Evolutionary conservation across 441 rosid species (phyloP), one percentile per base, ranked within the genome.

Genomic region (Populus hybrid): DNA sequence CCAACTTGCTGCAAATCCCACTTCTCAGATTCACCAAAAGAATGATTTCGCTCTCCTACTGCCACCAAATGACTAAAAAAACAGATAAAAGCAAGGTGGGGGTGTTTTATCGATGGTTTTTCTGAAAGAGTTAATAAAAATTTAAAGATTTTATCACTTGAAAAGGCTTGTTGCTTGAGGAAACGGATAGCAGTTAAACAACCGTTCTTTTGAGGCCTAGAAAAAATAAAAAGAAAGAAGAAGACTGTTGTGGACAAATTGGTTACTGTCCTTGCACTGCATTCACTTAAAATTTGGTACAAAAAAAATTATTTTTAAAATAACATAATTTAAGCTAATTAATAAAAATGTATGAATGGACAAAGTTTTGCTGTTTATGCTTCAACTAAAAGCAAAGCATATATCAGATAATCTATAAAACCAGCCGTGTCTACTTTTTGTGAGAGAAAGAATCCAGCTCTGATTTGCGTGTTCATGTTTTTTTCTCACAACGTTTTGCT

Each of bases 331-430:
- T 34, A 34, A 34, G 8, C 36, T 40, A 40, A 40, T 40, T 10
- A 40, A 11, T 12, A 10, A 40, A 40, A 40, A 40, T 40, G 50
- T 3, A 40, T 10, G 50, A 4, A 10, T 11, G 50, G 50, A 1
- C 50, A 34, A 6, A 34, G 36, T 34, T 40, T 40, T 3, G 50
- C 50, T 10, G 50, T 40, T 40, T 11, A 40, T 42, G 79, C 79
- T 76, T 75, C 7, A 75, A 75, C 64, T 26, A 20, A 24, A 82
- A 76, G 82, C 67, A 42, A 81, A 73, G 77, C 61, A 73, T 14
- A 1, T 10, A 40, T 40, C 16, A 10, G 50, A 40, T 40, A 40
- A 3, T 11, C 14, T 10, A 40, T 3, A 40, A 40, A 10, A 40
- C 11, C 40, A 10, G 3, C 46, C 46, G 46, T 40, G 14, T 10